Evolutionary conservation across 2,329 filamentous ascomycete genomes (phyloP), one percentile per base, ranked within the genome.

Genomic region (Simplicillium sp.): DNA sequence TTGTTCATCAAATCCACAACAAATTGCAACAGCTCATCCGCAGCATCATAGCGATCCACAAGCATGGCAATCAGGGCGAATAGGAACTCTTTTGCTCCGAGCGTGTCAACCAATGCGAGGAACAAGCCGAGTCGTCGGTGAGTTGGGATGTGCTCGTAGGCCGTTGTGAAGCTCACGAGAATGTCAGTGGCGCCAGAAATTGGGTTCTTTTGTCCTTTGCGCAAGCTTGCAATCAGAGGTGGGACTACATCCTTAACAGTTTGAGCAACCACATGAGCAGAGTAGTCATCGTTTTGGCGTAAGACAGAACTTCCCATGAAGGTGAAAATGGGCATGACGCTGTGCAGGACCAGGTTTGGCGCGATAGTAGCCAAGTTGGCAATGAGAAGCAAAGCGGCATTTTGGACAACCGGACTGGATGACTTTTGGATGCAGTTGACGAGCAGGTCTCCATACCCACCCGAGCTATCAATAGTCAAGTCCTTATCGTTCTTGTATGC

Each of bases 251-350:
- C 84, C 46, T 88, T 86, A 51, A 98, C 89, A 2, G 92, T 97
- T 67, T 87, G 88, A 53, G 94, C 87, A 43, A 96, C 90, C 28
- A 98, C 90, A 58, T 95, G 87, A 11, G 89, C 88, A 16, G 92
- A 97, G 64, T 96, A 97, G 52, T 97, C 90, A 53, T 98, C 94
- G 51, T 87, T 87, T 64, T 96, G 90, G 37, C 86, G 82, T 38
- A 98, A 73, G 15, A 96, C 82, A 3, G 87, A 95, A 34, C 83
- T 84, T 34, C 90, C 88, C 82, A 97, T 96, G 58, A 97, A 96
- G 0, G 92, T 97, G 65, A 98, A 98, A 39, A 98, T 90, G 11
- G 92, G 92, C 92, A 98, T 98, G 40, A 98, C 87, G 51, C 88
- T 96, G 63, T 98, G 90, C 43, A 98, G 72, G 3, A 98, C 87